These are phyloP conservation scores for Crocinoboletus sp. DNA, from an alignment of 1,284 basidiomycete species.

Conservation along the genomic window DNA sequence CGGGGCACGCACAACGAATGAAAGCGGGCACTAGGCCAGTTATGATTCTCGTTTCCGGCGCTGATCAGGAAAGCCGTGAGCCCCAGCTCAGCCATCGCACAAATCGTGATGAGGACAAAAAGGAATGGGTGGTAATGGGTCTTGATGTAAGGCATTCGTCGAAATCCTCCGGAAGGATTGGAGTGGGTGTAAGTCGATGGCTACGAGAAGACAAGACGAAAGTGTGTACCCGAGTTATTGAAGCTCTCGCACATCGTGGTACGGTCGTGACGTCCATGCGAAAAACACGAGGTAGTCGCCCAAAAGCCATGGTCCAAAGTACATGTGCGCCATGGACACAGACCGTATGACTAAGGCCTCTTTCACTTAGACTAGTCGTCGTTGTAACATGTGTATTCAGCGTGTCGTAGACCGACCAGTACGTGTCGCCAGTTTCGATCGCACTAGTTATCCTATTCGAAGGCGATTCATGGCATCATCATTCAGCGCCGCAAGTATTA, in stretches of 20 bases:
- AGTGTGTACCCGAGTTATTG: conserved; percentile 14
- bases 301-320: conserved; percentile 4
- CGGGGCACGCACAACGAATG: conserved; percentile 55
- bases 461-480: conserved; percentile 13
- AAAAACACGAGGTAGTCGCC: conserved; percentile 30
- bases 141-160: conserved; percentile 40
- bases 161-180: conserved; percentile 6
- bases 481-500: conserved; percentile 24
- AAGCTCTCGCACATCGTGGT: conserved; percentile 22
- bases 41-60: conserved; percentile 53
- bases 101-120: conserved; percentile 63
- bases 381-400: conserved; percentile 16
- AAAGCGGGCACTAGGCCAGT: conserved; percentile 59
- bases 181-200: conserved; percentile 12
- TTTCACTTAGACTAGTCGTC: conserved; percentile 13
- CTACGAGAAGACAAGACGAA: conserved; percentile 11
- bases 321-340: conserved; percentile 4
- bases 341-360: conserved; percentile 6
- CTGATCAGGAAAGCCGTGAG: conserved; percentile 66
- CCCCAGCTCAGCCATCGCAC: conserved; percentile 64
- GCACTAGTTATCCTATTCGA: conserved; percentile 9
- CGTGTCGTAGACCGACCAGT: conserved; percentile 11
- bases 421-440: conserved; percentile 10
- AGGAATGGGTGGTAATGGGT: conserved; percentile 64
- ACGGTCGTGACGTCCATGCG: conserved; percentile 30